These are phyloP conservation scores for Candida railenensis DNA, from an alignment of 805 yeast species.

Conservation along the genomic window DNA sequence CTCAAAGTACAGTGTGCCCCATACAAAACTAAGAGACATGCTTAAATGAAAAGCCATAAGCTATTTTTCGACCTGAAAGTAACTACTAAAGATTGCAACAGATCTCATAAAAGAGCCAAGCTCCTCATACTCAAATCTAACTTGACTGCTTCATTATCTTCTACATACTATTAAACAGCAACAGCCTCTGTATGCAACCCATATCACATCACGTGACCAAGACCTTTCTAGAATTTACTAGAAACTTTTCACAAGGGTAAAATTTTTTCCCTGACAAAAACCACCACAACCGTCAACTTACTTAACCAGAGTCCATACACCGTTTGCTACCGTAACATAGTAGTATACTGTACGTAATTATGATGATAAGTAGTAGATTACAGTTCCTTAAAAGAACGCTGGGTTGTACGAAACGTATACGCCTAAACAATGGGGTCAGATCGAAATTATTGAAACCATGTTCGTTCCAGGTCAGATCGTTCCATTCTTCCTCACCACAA, in stretches of 20 bases:
- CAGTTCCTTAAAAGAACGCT: background rate
- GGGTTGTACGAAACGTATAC: background rate
- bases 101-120: too few relatives aligned
- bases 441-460: background rate
- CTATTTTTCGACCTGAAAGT: too few relatives aligned
- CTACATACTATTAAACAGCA: too few relatives aligned
- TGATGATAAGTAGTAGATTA: background rate
- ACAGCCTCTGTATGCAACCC: too few relatives aligned
- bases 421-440: background rate
- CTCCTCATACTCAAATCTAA: too few relatives aligned
- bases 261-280: background rate
- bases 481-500: conserved; percentile 41
- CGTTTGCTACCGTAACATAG: background rate
- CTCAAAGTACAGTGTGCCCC: too few relatives aligned
- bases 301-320: background rate
- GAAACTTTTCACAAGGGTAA: background rate
- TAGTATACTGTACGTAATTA: background rate
- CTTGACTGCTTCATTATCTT: too few relatives aligned
- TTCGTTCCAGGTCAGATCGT: too few relatives aligned
- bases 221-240: conserved; percentile 1
- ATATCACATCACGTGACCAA: background rate
- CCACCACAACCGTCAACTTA: background rate
- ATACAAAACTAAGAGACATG: too few relatives aligned
- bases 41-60: too few relatives aligned
- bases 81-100: too few relatives aligned